Percentiles rank a stretch among this genome's conserved stretches.
Conservation (phyloP, 2,329 filamentous ascomycete genomes). For the Rhynchosporium graminicola region DNA sequence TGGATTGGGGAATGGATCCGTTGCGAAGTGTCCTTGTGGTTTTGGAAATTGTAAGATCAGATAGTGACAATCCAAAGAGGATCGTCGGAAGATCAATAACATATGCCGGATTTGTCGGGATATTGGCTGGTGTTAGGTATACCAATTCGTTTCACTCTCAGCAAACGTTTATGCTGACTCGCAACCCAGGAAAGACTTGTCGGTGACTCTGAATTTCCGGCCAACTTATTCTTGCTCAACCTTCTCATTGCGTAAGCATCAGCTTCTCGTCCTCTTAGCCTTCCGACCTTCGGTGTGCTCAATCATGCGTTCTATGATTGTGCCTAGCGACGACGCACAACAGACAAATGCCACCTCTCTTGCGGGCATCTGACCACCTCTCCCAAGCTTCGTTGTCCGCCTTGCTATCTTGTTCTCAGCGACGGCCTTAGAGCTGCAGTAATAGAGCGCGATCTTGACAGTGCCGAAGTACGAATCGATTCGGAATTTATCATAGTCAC, state of each 20-base stretch:
- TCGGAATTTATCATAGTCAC: slow-evolving; percentile 55
- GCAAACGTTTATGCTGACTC: slow-evolving; percentile 2
- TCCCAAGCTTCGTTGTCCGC: slow-evolving; percentile 37
- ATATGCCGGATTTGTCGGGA: slow-evolving; percentile 54
- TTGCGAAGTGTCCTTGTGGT: slow-evolving; percentile 43
- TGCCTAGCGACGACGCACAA: neutral
- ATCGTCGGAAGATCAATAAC: slow-evolving; percentile 51
- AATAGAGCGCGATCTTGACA: slow-evolving; percentile 57
- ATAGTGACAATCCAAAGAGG: slow-evolving; percentile 35
- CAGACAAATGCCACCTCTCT: slow-evolving; percentile 15
- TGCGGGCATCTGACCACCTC: slow-evolving; percentile 37
- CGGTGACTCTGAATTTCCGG: slow-evolving; percentile 53
- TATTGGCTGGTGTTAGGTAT: slow-evolving; percentile 51
- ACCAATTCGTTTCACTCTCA: neutral
- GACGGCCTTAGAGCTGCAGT: slow-evolving; percentile 49
- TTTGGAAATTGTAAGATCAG: slow-evolving; percentile 44
- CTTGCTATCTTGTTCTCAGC: slow-evolving; percentile 59
- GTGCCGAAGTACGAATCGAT: slow-evolving; percentile 48
- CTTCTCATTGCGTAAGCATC: slow-evolving; percentile 48
- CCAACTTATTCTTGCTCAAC: slow-evolving; percentile 48
- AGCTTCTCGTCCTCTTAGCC: slow-evolving; percentile 55
- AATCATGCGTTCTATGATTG: slow-evolving; percentile 49
- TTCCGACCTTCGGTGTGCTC: slow-evolving; percentile 50
- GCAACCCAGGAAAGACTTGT: slow-evolving; percentile 43
- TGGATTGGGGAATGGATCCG: slow-evolving; percentile 50